Percentiles rank a stretch among this genome's conserved stretches.
These are phyloP conservation scores for Casuarina cunninghamiana DNA, from an alignment of 306 rosid genomes.

Conservation along the genomic window DNA sequence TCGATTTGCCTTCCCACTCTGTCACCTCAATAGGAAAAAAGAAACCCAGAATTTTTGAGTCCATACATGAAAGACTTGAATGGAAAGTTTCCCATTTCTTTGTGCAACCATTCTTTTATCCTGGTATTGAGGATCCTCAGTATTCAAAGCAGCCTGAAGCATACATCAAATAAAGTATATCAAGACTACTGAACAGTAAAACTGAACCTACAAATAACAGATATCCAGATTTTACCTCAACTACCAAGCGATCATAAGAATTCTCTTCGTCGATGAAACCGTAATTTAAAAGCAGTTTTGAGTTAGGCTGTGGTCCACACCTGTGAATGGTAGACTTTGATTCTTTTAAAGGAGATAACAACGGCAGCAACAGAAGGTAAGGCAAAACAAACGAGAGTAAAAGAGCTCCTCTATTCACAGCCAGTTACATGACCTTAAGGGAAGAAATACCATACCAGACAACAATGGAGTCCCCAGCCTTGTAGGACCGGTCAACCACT, in stretches of 20 bases:
- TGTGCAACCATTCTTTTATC: constrained; percentile 95
- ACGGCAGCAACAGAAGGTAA: constrained; percentile 8
- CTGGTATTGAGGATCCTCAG: constrained; percentile 97
- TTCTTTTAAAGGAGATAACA: constrained; percentile 11
- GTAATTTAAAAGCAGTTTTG: constrained; percentile 83
- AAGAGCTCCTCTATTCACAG: not conserved
- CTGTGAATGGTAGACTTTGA: constrained; percentile 43
- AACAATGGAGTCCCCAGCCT: constrained; percentile 82
- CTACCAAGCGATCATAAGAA: constrained; percentile 66
- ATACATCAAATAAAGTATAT: constrained; percentile 19
- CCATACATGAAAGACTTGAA: constrained; percentile 71
- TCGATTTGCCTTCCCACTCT: not conserved
- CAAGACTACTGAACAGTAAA: constrained; percentile 28
- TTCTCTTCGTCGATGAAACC: constrained; percentile 93
- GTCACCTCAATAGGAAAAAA: constrained; percentile 4
- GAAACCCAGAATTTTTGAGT: constrained; percentile 13
- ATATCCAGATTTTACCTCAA: constrained; percentile 54
- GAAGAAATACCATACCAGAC: constrained; percentile 64
- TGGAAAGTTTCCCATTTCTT: constrained; percentile 82
- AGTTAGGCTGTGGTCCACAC: constrained; percentile 99
- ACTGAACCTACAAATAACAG: constrained; percentile 14
- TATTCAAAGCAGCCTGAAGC: constrained; percentile 82
- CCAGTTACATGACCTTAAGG: constrained; percentile 22
- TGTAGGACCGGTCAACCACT: constrained; percentile 82
- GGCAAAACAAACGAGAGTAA: not conserved